phyloP scores from a whole-genome alignment of 139 green algal genomes.

The Chlamydomonas sp. region DNA sequence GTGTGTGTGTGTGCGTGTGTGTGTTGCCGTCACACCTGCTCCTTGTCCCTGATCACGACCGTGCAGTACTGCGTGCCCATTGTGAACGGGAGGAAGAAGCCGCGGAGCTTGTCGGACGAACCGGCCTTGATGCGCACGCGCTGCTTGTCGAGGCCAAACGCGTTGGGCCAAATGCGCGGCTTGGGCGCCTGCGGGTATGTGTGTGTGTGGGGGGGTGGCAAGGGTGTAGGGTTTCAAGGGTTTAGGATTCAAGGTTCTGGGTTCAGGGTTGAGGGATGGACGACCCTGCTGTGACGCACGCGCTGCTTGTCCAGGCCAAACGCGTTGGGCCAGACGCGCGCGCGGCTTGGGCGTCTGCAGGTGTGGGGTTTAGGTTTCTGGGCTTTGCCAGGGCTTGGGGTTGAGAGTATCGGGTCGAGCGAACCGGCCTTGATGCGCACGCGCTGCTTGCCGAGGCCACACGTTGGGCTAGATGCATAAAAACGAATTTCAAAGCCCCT shows the following conservation, averaged over 20 bases:
- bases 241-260: no score
- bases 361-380: no score
- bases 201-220: no score
- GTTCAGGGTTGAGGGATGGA: no score
- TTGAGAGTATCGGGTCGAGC: constrained; percentile 8
- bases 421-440: constrained; percentile 39
- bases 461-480: constrained; percentile 48
- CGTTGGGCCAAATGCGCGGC: constrained; percentile 37
- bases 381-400: no score
- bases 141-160: constrained; percentile 52
- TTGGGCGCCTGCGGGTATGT: background rate
- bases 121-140: constrained; percentile 43
- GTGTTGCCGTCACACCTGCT: no score
- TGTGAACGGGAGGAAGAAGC: constrained; percentile 66
- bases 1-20: background rate
- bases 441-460: constrained; percentile 47
- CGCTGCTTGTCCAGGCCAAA: constrained; percentile 54
- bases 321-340: constrained; percentile 44
- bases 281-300: constrained; percentile 37
- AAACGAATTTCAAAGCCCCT: no score
- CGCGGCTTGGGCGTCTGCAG: background rate
- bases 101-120: constrained; percentile 15
- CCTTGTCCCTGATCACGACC: constrained; percentile 40
- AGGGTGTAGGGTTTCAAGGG: no score
- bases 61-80: constrained; percentile 46